phyloP scores from a whole-genome alignment of 202 grass and related monocot species.

The Hordeum pubiflorum region DNA sequence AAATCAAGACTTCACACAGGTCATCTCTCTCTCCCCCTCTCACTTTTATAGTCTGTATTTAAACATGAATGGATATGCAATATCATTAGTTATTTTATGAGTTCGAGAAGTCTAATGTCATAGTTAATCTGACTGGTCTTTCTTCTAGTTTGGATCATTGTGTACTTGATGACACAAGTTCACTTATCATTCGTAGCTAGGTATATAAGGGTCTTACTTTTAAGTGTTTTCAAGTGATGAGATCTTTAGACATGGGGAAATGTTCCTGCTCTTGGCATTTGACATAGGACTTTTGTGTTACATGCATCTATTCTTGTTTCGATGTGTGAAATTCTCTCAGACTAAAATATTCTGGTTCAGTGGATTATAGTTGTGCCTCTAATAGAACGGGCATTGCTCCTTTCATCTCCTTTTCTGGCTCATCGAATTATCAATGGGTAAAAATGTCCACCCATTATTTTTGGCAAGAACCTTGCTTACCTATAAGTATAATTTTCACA shows the following conservation, averaged over 20 bases:
- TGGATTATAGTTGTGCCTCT: background rate
- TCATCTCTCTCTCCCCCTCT: slow-evolving; percentile 21
- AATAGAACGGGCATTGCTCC: background rate
- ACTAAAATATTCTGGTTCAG: slow-evolving; percentile 5
- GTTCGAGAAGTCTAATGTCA: slow-evolving; percentile 10
- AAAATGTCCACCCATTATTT: background rate
- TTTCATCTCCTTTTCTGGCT: slow-evolving; percentile 21
- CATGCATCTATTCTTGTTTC: background rate
- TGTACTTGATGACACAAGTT: background rate
- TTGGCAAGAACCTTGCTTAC: background rate
- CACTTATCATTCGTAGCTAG: background rate
- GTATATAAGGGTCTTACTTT: background rate
- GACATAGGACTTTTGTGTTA: background rate
- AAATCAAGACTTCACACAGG: slow-evolving; percentile 97
- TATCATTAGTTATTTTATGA: background rate
- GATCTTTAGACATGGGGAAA: background rate
- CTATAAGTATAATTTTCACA: background rate
- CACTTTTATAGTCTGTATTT: background rate
- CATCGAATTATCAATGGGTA: slow-evolving; percentile 7
- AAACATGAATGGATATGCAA: slow-evolving; percentile 5
- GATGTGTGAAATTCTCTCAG: background rate
- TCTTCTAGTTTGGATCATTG: background rate
- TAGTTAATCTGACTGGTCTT: background rate
- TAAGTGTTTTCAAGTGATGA: background rate
- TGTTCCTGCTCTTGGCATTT: background rate